These are phyloP conservation scores for Thalassiosira mediterranea DNA, from an alignment of 352 stramenopile species.

Conservation along the genomic window DNA sequence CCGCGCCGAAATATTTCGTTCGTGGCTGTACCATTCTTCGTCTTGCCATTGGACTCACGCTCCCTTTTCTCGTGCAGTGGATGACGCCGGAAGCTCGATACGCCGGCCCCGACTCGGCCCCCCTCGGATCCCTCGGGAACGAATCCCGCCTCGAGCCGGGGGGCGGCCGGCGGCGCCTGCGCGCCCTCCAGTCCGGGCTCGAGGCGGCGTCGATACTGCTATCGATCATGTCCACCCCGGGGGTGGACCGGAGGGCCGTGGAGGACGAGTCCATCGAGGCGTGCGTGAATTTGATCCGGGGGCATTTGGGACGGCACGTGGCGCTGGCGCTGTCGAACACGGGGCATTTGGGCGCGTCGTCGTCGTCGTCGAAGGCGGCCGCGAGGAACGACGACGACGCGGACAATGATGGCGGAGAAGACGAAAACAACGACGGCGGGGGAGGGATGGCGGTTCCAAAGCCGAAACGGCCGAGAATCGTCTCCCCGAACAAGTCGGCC, in stretches of 20 bases:
- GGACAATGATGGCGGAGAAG: background rate
- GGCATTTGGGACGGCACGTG: conserved; percentile 77
- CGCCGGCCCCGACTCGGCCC: conserved; percentile 41
- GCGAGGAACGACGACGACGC: background rate
- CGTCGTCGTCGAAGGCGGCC: background rate
- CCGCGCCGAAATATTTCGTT: no score
- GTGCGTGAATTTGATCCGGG: conserved; percentile 74
- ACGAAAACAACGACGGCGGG: conserved; percentile 18
- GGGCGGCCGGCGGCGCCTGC: conserved; percentile 44
- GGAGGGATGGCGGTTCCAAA: conserved; percentile 14
- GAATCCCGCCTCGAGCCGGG: conserved; percentile 37
- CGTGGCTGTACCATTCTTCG: no score
- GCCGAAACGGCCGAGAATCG: conserved; percentile 25
- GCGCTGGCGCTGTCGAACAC: conserved; percentile 68
- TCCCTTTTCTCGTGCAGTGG: conserved; percentile 36
- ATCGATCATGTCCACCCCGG: conserved; percentile 71
- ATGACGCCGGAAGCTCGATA: conserved; percentile 52
- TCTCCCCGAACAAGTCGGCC: conserved; percentile 22
- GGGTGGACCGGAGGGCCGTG: conserved; percentile 69
- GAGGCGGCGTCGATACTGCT: conserved; percentile 75
- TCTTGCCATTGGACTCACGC: no score
- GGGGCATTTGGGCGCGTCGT: conserved; percentile 57
- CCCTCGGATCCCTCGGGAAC: conserved; percentile 34
- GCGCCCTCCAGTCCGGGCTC: conserved; percentile 59
- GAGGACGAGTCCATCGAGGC: conserved; percentile 80